These are phyloP conservation scores for Rubroboletus pulcherrimus DNA, from an alignment of 768 basidiomycete genomes.

Conservation along the genomic window DNA sequence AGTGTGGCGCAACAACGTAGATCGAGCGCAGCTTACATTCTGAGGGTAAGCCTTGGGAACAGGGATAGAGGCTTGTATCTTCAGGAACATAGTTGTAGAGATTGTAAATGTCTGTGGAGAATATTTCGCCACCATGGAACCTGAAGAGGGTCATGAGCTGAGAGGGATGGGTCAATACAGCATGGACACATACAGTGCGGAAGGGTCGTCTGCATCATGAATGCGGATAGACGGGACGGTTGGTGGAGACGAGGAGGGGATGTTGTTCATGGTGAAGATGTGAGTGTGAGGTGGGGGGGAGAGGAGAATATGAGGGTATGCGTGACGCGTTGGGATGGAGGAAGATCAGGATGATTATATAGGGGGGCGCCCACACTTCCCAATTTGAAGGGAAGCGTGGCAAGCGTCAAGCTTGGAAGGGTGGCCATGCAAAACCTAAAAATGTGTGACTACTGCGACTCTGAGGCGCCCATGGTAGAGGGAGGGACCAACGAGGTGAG, in stretches of 20 bases:
- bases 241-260: background rate
- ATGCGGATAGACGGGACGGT: slow-evolving; percentile 21
- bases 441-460: background rate
- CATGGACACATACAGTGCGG: slow-evolving; percentile 15
- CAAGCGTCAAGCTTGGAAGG: slow-evolving; percentile 6
- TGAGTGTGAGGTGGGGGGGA: background rate
- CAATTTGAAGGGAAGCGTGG: slow-evolving; percentile 6
- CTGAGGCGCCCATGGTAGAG: slow-evolving; percentile 10
- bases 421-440: slow-evolving; percentile 1
- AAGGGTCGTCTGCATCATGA: slow-evolving; percentile 4
- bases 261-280: slow-evolving; percentile 9
- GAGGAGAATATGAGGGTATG: slow-evolving; percentile 1
- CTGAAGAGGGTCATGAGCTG: slow-evolving; percentile 14
- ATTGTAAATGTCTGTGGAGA: background rate
- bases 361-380: slow-evolving; percentile 8
- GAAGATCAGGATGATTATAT: slow-evolving; percentile 17
- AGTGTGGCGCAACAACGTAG: slow-evolving; percentile 15
- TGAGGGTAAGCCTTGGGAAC: background rate
- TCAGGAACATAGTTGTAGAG: background rate
- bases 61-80: background rate
- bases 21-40: slow-evolving; percentile 4
- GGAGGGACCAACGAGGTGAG: background rate
- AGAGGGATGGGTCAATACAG: background rate
- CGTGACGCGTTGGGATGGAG: slow-evolving; percentile 6
- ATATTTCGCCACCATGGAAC: background rate